phyloP scores from a whole-genome alignment of 139 green algal genomes.

The Picochlorum sp. region DNA sequence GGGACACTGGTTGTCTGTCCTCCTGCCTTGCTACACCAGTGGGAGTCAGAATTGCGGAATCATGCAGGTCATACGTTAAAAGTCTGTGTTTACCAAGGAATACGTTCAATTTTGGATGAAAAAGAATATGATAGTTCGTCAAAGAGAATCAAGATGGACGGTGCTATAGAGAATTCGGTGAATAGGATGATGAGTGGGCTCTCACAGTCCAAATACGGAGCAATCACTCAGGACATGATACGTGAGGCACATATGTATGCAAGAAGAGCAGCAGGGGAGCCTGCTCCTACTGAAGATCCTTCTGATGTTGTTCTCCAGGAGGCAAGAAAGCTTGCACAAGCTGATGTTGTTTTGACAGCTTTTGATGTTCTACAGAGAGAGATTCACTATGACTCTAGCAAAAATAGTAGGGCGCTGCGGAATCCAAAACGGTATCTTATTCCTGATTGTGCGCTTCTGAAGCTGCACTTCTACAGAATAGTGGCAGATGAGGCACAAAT shows the following conservation, averaged over 20 bases:
- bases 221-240: neutral
- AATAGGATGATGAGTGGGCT: neutral
- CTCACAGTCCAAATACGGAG: neutral
- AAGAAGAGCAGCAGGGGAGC: neutral
- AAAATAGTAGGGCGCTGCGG: neutral
- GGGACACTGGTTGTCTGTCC: constrained; percentile 53
- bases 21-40: constrained; percentile 62
- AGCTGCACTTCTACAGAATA: constrained; percentile 77
- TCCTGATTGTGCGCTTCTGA: constrained; percentile 45
- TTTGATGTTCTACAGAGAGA: constrained; percentile 74
- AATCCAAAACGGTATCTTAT: neutral
- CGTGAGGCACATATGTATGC: neutral
- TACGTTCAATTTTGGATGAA: neutral
- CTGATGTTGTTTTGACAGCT: constrained; percentile 85
- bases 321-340: constrained; percentile 41
- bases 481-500: constrained; percentile 89
- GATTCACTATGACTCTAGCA: constrained; percentile 35
- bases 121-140: neutral
- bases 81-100: constrained; percentile 57
- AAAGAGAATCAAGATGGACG: too few relatives aligned
- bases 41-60: constrained; percentile 34
- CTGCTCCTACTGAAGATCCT: neutral
- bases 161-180: neutral
- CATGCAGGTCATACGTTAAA: constrained; percentile 30
- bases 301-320: neutral